phyloP scores from a whole-genome alignment of 1,139 yeast species.

The Trichomonascaceae sp. region DNA sequence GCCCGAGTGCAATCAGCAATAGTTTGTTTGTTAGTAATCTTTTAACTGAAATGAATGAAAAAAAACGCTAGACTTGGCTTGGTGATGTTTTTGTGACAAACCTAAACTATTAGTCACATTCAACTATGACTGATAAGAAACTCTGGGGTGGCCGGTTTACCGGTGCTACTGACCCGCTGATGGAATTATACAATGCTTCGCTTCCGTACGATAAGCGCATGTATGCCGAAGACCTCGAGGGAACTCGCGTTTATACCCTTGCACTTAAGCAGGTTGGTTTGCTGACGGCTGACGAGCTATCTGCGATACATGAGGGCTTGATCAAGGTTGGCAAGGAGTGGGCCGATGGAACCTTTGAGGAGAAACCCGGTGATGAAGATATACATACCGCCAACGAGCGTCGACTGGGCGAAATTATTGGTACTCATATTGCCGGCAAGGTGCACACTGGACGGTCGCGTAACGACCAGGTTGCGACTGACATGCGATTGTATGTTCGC shows the following conservation, averaged over 20 bases:
- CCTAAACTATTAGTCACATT: too few species aligned
- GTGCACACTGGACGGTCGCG: slow-evolving; percentile 98
- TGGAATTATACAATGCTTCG: slow-evolving; percentile 95
- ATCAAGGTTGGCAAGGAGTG: slow-evolving; percentile 64
- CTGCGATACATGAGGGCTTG: slow-evolving; percentile 72
- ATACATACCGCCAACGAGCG: slow-evolving; percentile 98
- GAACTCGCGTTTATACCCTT: slow-evolving; percentile 83
- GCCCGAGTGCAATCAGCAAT: neutral
- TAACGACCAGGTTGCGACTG: slow-evolving; percentile 98
- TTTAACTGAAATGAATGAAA: neutral
- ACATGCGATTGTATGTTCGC: slow-evolving; percentile 88
- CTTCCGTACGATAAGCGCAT: slow-evolving; percentile 89
- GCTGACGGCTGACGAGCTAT: slow-evolving; percentile 55
- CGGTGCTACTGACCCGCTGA: slow-evolving; percentile 87
- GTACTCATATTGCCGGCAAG: slow-evolving; percentile 86
- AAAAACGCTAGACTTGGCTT: too few species aligned
- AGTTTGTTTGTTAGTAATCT: neutral
- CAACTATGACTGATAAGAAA: too few species aligned
- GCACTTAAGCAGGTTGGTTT: slow-evolving; percentile 75
- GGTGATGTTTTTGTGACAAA: too few species aligned
- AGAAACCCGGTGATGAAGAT: slow-evolving; percentile 91
- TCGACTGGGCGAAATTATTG: slow-evolving; percentile 90
- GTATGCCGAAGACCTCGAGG: slow-evolving; percentile 89
- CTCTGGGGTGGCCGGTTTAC: slow-evolving; percentile 99
- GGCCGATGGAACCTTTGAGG: slow-evolving; percentile 59